phyloP scores from a whole-genome alignment of 192 early-diverging fungal species.

The Gamsiella multidivaricata region DNA sequence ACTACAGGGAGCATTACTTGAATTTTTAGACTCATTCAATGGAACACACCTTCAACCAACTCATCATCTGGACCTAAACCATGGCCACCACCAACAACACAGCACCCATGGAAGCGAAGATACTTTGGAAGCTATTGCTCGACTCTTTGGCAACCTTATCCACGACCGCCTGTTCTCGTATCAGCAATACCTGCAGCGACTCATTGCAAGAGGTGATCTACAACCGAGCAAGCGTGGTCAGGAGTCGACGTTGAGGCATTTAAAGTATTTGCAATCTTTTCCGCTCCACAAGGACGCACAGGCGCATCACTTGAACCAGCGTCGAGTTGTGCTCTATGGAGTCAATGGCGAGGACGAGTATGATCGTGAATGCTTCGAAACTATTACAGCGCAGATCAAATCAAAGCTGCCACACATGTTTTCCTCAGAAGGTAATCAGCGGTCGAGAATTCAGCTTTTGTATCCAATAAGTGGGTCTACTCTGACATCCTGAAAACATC shows the following conservation, averaged over 20 bases:
- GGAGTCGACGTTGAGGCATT: slow-evolving; percentile 51
- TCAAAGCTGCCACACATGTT: slow-evolving; percentile 54
- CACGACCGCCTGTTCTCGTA: slow-evolving; percentile 67
- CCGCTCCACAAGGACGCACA: slow-evolving; percentile 51
- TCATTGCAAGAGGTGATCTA: slow-evolving; percentile 68
- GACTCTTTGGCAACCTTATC: slow-evolving; percentile 66
- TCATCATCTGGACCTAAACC: neutral
- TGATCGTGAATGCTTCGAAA: slow-evolving; percentile 39
- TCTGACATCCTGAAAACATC: neutral
- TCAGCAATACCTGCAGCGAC: slow-evolving; percentile 63
- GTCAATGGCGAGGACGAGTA: slow-evolving; percentile 51
- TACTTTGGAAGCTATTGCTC: slow-evolving; percentile 44
- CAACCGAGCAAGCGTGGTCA: slow-evolving; percentile 44
- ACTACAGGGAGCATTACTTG: slow-evolving; percentile 61
- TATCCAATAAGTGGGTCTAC: too few relatives aligned
- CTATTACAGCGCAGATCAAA: slow-evolving; percentile 43
- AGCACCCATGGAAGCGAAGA: slow-evolving; percentile 28
- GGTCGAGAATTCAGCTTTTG: too few relatives aligned
- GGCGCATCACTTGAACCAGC: slow-evolving; percentile 60
- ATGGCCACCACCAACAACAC: slow-evolving; percentile 20
- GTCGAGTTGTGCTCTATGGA: slow-evolving; percentile 58
- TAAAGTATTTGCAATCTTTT: slow-evolving; percentile 60
- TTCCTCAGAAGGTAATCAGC: slow-evolving; percentile 41
- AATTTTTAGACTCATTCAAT: slow-evolving; percentile 62
- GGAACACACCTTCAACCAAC: slow-evolving; percentile 16